Evolutionary conservation across 225 moss, liverwort and hornwort genomes (phyloP), one percentile per base, ranked within the genome.

Genomic region (Physcomitrellopsis africana): DNA sequence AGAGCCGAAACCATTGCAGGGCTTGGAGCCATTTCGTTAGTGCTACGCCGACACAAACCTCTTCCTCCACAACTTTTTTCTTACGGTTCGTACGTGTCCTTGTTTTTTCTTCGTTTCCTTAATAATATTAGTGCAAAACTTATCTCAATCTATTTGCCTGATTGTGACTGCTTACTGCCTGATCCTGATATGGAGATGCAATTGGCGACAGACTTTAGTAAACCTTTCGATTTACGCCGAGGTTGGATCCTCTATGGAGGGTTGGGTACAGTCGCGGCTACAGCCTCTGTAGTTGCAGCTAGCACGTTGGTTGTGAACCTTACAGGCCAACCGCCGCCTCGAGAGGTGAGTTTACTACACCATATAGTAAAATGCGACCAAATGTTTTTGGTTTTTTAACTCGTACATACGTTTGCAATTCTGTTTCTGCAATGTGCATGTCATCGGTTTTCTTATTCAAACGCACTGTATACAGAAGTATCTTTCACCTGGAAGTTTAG

Each of bases 171-270:
- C 29, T 54, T 16, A 11, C 42, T 77, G 19, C n/a, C 43, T 20
- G 60, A 22, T 43, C 19, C 74, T 80, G 12, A 80, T 59, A 19
- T 74, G 67, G 54, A 46, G 20, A 42, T 84, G 41, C 20, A 22
- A 54, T 54, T 60, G 77, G 55, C 27, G 79, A 67, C 78, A 97
- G 97, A 90, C 20, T 77, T 89, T 79, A 71, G 83, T 13, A 79
- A 81, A 58, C 97, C 97, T 5, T 93, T 99, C 55, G 81, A 94
- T 84, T 69, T 92, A 74, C 84, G 86, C 19, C 93, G 94, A 53
- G 97, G 97, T 67, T 99, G 97, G 97, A 81, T 99, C 55, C 78
- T 93, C 1, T 99, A 94, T 77, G 97, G 94, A 81, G 82, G 83
- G 15, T 63, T 92, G 51, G 97, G 97, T 65, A 76, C 90, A 42